These are phyloP conservation scores for Leucaena leucocephala DNA, from an alignment of 306 rosid species.

Conservation along the genomic window DNA sequence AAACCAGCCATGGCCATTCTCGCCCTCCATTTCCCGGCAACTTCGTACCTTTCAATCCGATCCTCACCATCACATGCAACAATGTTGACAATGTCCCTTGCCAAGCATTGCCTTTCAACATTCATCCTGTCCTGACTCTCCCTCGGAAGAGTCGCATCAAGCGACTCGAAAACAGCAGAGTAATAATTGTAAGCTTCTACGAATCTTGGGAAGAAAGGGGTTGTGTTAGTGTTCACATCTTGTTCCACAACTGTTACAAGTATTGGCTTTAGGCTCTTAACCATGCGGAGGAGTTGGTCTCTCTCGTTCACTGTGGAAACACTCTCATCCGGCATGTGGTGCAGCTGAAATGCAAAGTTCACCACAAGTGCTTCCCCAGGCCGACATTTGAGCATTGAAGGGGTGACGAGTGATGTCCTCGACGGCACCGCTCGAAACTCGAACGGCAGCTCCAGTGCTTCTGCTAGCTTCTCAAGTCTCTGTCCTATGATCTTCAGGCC, in stretches of 20 bases:
- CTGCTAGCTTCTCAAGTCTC: conserved; percentile 83
- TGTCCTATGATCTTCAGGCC: conserved; percentile 79
- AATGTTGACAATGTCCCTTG: conserved; percentile 84
- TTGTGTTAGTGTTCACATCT: conserved; percentile 88
- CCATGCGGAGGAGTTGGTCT: conserved; percentile 90
- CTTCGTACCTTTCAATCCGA: conserved; percentile 86
- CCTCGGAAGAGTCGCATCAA: conserved; percentile 88
- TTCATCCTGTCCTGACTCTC: conserved; percentile 92
- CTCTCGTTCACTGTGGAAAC: conserved; percentile 80
- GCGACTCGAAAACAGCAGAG: conserved; percentile 83
- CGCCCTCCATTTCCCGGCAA: conserved; percentile 97
- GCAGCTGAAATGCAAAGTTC: conserved; percentile 91
- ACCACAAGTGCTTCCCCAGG: conserved; percentile 83
- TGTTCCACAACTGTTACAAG: conserved; percentile 92
- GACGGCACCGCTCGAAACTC: conserved; percentile 79
- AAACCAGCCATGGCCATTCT: conserved; percentile 94
- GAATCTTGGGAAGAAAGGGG: conserved; percentile 80
- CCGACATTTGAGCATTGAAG: conserved; percentile 72
- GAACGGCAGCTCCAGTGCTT: conserved; percentile 64
- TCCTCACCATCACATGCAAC: conserved; percentile 95
- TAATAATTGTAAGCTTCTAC: conserved; percentile 78
- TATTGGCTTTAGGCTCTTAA: conserved; percentile 80
- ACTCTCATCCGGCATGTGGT: conserved; percentile 94
- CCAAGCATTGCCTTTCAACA: conserved; percentile 90
- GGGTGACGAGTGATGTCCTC: conserved; percentile 55